Conservation (phyloP, 805 yeast genomes). For the Pichia rugopelliculosa region DNA sequence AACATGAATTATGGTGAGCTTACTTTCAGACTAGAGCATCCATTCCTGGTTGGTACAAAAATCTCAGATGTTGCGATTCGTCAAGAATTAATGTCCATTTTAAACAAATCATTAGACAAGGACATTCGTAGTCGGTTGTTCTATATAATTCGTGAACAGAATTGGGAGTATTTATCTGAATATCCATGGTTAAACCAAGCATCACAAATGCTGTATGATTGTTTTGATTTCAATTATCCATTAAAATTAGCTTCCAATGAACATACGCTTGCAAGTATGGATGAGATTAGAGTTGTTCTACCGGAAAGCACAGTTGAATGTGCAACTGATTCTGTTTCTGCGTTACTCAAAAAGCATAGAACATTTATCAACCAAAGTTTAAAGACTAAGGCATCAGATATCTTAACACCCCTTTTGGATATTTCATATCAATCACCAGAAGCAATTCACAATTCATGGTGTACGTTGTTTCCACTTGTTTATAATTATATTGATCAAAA, state of each 20-base stretch:
- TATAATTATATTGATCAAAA: slow-evolving; percentile 67
- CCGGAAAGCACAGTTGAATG: slow-evolving; percentile 14
- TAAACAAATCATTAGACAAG: slow-evolving; percentile 69
- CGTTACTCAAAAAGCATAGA: slow-evolving; percentile 19
- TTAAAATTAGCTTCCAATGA: slow-evolving; percentile 42
- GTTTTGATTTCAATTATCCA: slow-evolving; percentile 48
- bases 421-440: slow-evolving; percentile 76
- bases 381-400: slow-evolving; percentile 45
- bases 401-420: slow-evolving; percentile 68
- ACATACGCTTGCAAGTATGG: slow-evolving; percentile 46
- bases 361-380: slow-evolving; percentile 20
- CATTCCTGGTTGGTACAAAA: slow-evolving; percentile 90
- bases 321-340: slow-evolving; percentile 10
- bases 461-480: slow-evolving; percentile 72
- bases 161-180: slow-evolving; percentile 93
- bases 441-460: slow-evolving; percentile 79
- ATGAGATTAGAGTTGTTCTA: slow-evolving; percentile 33
- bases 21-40: slow-evolving; percentile 92
- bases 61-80: slow-evolving; percentile 70
- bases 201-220: slow-evolving; percentile 72
- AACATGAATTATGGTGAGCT: slow-evolving; percentile 75
- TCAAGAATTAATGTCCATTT: slow-evolving; percentile 66
- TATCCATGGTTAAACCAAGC: slow-evolving; percentile 95
- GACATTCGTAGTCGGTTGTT: slow-evolving; percentile 73
- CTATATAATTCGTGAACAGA: slow-evolving; percentile 89